Evolutionary conservation across 83 land plant genomes (phyloP).

Genomic region (Larix sibirica): DNA sequence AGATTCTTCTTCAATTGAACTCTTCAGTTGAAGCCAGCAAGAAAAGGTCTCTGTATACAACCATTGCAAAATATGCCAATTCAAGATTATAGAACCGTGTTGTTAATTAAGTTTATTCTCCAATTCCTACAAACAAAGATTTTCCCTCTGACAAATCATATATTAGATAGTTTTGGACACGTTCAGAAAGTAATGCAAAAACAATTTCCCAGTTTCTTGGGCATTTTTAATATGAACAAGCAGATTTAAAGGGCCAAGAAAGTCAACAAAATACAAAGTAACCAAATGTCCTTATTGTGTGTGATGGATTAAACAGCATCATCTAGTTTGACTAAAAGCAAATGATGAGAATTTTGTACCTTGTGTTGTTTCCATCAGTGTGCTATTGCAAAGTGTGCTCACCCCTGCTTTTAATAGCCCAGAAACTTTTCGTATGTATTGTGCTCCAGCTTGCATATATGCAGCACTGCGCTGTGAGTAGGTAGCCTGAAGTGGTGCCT

Average conservation of each 20-base stretch:
- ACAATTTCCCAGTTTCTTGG: neutral
- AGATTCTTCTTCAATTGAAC: slow-evolving; percentile 56
- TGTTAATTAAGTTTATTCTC: neutral
- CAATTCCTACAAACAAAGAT: neutral
- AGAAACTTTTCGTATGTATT: slow-evolving; percentile 77
- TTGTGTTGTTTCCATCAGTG: slow-evolving; percentile 12
- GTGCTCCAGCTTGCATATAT: slow-evolving; percentile 78
- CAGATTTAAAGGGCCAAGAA: neutral
- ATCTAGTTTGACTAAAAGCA: neutral
- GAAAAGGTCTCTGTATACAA: slow-evolving; percentile 52
- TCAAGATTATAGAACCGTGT: neutral
- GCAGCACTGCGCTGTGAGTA: slow-evolving; percentile 46
- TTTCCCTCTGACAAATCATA: too few species aligned
- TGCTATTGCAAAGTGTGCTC: slow-evolving; percentile 39
- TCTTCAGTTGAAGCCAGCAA: slow-evolving; percentile 75
- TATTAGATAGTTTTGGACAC: neutral
- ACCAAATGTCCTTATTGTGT: neutral
- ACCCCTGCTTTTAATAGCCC: slow-evolving; percentile 73
- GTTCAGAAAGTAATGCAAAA: neutral
- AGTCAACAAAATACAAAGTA: neutral
- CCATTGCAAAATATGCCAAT: neutral
- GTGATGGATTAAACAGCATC: neutral
- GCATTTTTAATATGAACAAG: too few species aligned
- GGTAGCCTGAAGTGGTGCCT: slow-evolving; percentile 31
- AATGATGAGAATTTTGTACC: neutral